These are phyloP conservation scores for Vanrija sp. DNA, from an alignment of 1,284 basidiomycete genomes.

Conservation along the genomic window DNA sequence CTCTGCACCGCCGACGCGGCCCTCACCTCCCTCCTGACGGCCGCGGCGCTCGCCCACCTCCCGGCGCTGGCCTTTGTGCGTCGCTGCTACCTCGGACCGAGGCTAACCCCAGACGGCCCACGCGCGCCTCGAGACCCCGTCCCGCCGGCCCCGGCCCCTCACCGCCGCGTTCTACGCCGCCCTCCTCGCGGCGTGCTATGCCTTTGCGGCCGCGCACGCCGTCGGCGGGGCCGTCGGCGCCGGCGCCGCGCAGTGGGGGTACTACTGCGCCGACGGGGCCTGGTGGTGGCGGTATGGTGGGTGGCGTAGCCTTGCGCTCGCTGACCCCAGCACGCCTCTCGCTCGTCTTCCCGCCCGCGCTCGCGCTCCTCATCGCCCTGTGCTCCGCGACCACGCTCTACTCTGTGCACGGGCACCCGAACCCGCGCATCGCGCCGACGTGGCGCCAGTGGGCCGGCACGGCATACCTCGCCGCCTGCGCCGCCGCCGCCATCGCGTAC, in stretches of 20 bases:
- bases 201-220: conserved; percentile 12
- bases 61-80: conserved; percentile 11
- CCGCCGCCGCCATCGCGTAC: conserved; percentile 6
- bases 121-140: neutral
- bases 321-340: conserved; percentile 9
- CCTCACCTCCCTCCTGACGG: conserved; percentile 2
- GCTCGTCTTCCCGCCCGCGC: conserved; percentile 10
- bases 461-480: neutral
- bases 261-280: conserved; percentile 13
- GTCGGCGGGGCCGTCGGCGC: conserved; percentile 3
- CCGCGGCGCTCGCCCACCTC: conserved; percentile 14
- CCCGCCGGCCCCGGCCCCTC: neutral
- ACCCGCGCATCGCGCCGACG: conserved; percentile 5
- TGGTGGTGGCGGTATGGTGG: conserved; percentile 18
- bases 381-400: conserved; percentile 8
- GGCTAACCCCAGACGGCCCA: neutral
- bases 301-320: neutral
- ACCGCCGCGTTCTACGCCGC: neutral
- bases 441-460: neutral
- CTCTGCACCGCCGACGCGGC: no score
- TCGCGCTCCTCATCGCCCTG: conserved; percentile 2
- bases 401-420: conserved; percentile 9
- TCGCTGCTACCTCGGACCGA: no score
- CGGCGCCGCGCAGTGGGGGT: conserved; percentile 16
- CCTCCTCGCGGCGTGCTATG: conserved; percentile 9